These are phyloP conservation scores for Fusarium cyanostomum DNA, from an alignment of 2,329 filamentous ascomycete species.

Conservation along the genomic window DNA sequence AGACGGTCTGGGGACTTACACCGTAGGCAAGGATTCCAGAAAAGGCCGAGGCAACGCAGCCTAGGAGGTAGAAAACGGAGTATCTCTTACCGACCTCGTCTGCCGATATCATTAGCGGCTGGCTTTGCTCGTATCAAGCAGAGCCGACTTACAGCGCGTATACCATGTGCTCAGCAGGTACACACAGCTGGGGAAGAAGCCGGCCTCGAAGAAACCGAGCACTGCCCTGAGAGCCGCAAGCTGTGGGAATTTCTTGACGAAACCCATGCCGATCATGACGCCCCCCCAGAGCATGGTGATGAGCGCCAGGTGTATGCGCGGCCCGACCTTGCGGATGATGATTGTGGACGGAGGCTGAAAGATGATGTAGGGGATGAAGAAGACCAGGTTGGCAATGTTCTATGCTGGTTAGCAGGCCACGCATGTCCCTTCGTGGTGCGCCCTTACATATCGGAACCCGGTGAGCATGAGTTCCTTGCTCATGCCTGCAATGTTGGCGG, in stretches of 20 bases:
- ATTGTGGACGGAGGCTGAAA: slow-evolving; percentile 78
- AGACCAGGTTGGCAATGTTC: slow-evolving; percentile 75
- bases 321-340: slow-evolving; percentile 72
- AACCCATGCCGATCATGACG: slow-evolving; percentile 73
- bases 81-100: slow-evolving; percentile 77
- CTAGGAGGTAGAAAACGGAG: slow-evolving; percentile 74
- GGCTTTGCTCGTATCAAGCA: rapidly evolving
- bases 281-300: slow-evolving; percentile 69
- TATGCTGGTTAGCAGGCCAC: slow-evolving; percentile 33
- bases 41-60: slow-evolving; percentile 72
- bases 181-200: slow-evolving; percentile 76
- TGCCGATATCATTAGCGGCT: slow-evolving; percentile 27
- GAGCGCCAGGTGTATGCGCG: slow-evolving; percentile 62
- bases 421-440: rapidly evolving
- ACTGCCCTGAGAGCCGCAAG: slow-evolving; percentile 66
- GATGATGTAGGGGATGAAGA: slow-evolving; percentile 77
- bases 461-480: slow-evolving; percentile 48
- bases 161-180: slow-evolving; percentile 82
- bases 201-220: slow-evolving; percentile 72
- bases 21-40: slow-evolving; percentile 76
- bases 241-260: slow-evolving; percentile 60
- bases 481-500: slow-evolving; percentile 76
- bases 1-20: slow-evolving; percentile 50
- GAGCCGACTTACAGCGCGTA: slow-evolving; percentile 63
- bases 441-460: slow-evolving; percentile 57